A percentile compares a stretch with the other conserved stretches of the same genome.
Conservation (phyloP, 2,329 filamentous ascomycete species). For the Fusarium gaditjirri region DNA sequence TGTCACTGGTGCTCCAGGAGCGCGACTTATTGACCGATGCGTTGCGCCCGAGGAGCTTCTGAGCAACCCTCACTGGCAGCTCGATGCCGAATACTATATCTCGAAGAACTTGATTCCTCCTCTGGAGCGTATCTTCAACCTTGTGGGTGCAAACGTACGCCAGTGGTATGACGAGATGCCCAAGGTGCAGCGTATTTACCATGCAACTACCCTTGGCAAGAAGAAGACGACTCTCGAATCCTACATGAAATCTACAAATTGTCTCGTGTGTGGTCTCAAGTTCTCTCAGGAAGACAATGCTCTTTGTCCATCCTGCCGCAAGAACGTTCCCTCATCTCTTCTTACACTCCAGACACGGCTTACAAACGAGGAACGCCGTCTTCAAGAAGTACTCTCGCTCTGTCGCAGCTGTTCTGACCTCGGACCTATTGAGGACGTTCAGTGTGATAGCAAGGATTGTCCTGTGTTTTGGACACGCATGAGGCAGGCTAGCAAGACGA, state of each 20-base stretch:
- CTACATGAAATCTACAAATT: slow-evolving; percentile 87
- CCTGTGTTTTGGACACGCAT: slow-evolving; percentile 87
- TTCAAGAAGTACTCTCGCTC: slow-evolving; percentile 72
- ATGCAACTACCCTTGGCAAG: slow-evolving; percentile 45
- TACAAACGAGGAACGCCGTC: slow-evolving; percentile 70
- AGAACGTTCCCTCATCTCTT: slow-evolving; percentile 68
- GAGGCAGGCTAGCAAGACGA: slow-evolving; percentile 65
- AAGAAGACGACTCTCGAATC: slow-evolving; percentile 84
- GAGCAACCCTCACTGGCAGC: slow-evolving; percentile 77
- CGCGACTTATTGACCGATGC: slow-evolving; percentile 87
- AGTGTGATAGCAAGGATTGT: slow-evolving; percentile 91
- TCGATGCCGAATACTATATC: slow-evolving; percentile 98
- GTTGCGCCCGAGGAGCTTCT: slow-evolving; percentile 88
- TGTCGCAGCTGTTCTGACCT: slow-evolving; percentile 85
- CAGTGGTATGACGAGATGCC: slow-evolving; percentile 98
- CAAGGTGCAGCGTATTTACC: slow-evolving; percentile 78
- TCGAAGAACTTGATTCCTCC: slow-evolving; percentile 95
- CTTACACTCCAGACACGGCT: slow-evolving; percentile 71
- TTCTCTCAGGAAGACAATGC: slow-evolving; percentile 47
- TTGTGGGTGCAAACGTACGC: slow-evolving; percentile 90
- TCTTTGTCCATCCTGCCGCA: slow-evolving; percentile 69
- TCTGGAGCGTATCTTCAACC: slow-evolving; percentile 94
- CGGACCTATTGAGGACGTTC: slow-evolving; percentile 79
- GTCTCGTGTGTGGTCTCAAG: slow-evolving; percentile 72
- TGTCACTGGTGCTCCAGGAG: slow-evolving; percentile 85